Conservation (phyloP, 2,329 filamentous ascomycete species). For the Cryphonectria carpinicola region DNA sequence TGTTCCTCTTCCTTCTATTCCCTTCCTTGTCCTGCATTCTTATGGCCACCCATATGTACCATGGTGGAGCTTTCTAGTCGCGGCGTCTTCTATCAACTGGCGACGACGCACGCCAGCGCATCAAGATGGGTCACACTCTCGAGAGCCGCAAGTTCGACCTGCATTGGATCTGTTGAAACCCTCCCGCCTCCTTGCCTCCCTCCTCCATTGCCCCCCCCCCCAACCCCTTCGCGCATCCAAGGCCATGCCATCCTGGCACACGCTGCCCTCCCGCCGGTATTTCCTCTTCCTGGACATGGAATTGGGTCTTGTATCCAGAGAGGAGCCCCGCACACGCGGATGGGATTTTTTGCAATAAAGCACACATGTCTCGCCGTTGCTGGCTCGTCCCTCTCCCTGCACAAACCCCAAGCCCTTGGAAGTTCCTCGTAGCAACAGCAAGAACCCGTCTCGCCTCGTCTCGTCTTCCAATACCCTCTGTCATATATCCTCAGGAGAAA, state of each 20-base stretch:
- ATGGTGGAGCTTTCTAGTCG: slow-evolving; percentile 67
- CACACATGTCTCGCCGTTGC: slow-evolving; percentile 64
- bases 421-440: slow-evolving; percentile 48
- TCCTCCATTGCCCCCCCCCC: neutral
- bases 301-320: slow-evolving; percentile 25
- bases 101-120: slow-evolving; percentile 87
- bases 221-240: slow-evolving; percentile 4
- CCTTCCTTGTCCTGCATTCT: slow-evolving; percentile 28
- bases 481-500: slow-evolving; percentile 29
- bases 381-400: slow-evolving; percentile 51
- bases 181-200: slow-evolving; percentile 33
- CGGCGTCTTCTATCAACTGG: slow-evolving; percentile 75
- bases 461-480: slow-evolving; percentile 45
- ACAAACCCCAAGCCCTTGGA: slow-evolving; percentile 47
- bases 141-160: slow-evolving; percentile 69
- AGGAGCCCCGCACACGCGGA: slow-evolving; percentile 53
- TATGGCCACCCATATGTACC: slow-evolving; percentile 48
- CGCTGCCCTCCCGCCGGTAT: slow-evolving; percentile 38
- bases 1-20: slow-evolving; percentile 28
- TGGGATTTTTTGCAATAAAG: slow-evolving; percentile 63
- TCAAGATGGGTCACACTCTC: slow-evolving; percentile 74
- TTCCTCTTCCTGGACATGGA: slow-evolving; percentile 38
- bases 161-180: slow-evolving; percentile 57
- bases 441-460: slow-evolving; percentile 32
- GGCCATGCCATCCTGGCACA: slow-evolving; percentile 43